A percentile compares a stretch with the other conserved stretches of the same genome.
Conservation (phyloP, 345 rosid species). For the Rhizophora apiculata region DNA sequence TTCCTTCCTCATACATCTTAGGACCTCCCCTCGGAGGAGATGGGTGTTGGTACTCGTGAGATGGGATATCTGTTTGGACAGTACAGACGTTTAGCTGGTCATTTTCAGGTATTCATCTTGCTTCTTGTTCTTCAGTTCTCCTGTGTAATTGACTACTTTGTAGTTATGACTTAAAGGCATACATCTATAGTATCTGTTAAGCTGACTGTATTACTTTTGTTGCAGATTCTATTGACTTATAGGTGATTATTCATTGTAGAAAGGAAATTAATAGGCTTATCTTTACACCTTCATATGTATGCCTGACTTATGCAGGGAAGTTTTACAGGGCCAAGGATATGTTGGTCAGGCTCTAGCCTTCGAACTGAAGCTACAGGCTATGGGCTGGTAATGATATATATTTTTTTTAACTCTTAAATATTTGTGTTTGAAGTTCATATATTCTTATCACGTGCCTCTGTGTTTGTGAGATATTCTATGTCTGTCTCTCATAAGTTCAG, state of each 20-base stretch:
- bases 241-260: background rate
- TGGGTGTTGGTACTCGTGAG: constrained; percentile 97
- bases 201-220: background rate
- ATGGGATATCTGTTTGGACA: constrained; percentile 99
- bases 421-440: constrained; percentile 10
- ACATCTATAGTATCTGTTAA: too few species aligned
- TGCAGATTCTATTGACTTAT: background rate
- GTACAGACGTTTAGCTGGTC: constrained; percentile 89
- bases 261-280: constrained; percentile 24
- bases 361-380: constrained; percentile 99
- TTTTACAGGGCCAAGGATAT: constrained; percentile 93
- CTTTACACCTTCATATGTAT: constrained; percentile 37
- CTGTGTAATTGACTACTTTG: background rate
- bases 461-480: constrained; percentile 3
- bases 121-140: constrained; percentile 3
- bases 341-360: constrained; percentile 98
- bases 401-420: constrained; percentile 11
- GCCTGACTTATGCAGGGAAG: constrained; percentile 93
- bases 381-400: constrained; percentile 68
- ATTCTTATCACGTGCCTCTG: background rate
- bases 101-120: constrained; percentile 71
- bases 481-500: background rate
- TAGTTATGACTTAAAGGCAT: background rate
- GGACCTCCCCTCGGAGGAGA: constrained; percentile 99
- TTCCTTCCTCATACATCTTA: constrained; percentile 21